A percentile compares a stretch with the other conserved stretches of the same genome.
Conservation (phyloP, 148 eudicot genomes). For the Chenopodium quinoa region DNA sequence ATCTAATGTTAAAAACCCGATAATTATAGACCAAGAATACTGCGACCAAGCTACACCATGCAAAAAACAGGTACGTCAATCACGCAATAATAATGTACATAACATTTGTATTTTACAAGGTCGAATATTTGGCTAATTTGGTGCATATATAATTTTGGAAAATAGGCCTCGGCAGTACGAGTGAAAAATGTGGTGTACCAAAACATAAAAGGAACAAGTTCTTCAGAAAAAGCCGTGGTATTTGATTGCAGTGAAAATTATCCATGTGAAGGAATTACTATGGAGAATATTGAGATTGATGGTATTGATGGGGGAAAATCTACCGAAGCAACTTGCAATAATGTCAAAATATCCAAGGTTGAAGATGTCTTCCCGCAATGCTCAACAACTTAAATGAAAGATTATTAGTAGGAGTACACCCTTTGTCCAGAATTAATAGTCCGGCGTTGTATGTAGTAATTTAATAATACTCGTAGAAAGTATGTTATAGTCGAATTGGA, state of each 20-base stretch:
- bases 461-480: no score
- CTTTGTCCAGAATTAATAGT: no score
- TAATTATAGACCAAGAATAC: conserved; percentile 71
- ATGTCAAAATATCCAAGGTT: conserved; percentile 34
- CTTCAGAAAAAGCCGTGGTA: conserved; percentile 39
- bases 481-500: no score
- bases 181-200: conserved; percentile 53
- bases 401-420: background rate
- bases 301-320: conserved; percentile 2
- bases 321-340: conserved; percentile 49
- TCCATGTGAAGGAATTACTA: conserved; percentile 55
- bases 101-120: background rate
- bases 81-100: background rate
- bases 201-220: conserved; percentile 69
- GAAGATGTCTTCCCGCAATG: conserved; percentile 56
- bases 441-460: no score
- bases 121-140: background rate
- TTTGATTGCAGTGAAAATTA: conserved; percentile 51
- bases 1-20: conserved; percentile 59
- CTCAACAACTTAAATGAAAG: background rate
- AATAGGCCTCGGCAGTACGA: conserved; percentile 56
- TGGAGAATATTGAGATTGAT: conserved; percentile 39
- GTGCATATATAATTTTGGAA: background rate
- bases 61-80: conserved; percentile 41
- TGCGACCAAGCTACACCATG: conserved; percentile 64